Percentiles rank a stretch among this genome's conserved stretches.
These are phyloP conservation scores for Gymnopilus junonius DNA, from an alignment of 768 basidiomycete species.

Conservation along the genomic window DNA sequence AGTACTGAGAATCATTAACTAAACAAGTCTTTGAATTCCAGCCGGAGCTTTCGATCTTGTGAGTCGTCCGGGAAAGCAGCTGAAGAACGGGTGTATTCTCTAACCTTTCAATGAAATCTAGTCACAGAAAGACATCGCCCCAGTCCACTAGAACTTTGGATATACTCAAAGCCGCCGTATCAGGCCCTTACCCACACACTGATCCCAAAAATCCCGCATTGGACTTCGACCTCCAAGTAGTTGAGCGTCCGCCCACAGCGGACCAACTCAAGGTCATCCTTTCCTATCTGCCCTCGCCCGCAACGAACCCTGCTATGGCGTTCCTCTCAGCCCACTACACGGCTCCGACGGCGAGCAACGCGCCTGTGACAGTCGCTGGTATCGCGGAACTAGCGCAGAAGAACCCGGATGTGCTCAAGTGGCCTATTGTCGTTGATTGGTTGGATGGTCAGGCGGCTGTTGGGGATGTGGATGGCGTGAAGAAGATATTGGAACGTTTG, in stretches of 20 bases:
- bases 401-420: slow-evolving; percentile 68
- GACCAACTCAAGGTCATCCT: slow-evolving; percentile 74
- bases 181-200: slow-evolving; percentile 62
- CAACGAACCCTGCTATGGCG: slow-evolving; percentile 40
- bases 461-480: slow-evolving; percentile 74
- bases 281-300: slow-evolving; percentile 55
- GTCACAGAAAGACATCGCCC: slow-evolving; percentile 69
- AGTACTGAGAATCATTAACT: background rate
- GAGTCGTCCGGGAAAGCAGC: slow-evolving; percentile 30
- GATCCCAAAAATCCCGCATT: slow-evolving; percentile 54
- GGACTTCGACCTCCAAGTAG: slow-evolving; percentile 71
- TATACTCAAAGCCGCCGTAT: slow-evolving; percentile 61
- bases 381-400: slow-evolving; percentile 54
- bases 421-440: slow-evolving; percentile 87
- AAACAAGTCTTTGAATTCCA: slow-evolving; percentile 16
- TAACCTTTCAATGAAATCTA: slow-evolving; percentile 34
- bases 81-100: no score
- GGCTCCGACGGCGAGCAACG: slow-evolving; percentile 41
- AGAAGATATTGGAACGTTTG: slow-evolving; percentile 63
- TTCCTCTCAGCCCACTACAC: slow-evolving; percentile 72
- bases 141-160: slow-evolving; percentile 65
- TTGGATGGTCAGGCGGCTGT: slow-evolving; percentile 62
- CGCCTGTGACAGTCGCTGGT: slow-evolving; percentile 41
- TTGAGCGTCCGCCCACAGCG: slow-evolving; percentile 66
- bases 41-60: slow-evolving; percentile 76